phyloP scores from a whole-genome alignment of 2,329 filamentous ascomycete genomes.

The Magnaporthales sp. region DNA sequence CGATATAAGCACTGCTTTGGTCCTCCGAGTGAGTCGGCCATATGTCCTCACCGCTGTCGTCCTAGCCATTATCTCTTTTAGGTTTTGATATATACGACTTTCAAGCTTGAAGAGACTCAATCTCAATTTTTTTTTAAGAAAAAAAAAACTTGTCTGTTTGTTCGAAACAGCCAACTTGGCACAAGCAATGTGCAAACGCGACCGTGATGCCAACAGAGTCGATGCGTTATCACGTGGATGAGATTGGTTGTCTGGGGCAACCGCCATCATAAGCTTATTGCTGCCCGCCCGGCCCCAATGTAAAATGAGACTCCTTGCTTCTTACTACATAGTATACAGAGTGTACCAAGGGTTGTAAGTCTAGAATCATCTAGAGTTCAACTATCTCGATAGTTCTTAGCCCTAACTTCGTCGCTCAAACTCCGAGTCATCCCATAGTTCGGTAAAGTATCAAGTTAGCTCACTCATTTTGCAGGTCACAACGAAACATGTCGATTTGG shows the following conservation, averaged over 20 bases:
- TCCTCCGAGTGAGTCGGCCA: not conserved
- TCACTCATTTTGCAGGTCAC: not conserved
- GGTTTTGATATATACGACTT: not conserved
- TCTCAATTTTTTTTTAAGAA: not conserved
- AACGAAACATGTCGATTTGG: not conserved
- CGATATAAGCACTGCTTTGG: slow-evolving; percentile 1
- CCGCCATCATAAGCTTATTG: not conserved
- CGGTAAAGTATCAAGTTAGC: too few relatives aligned
- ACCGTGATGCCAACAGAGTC: not conserved
- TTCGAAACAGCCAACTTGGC: not conserved
- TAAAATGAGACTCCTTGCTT: not conserved
- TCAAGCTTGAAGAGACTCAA: not conserved
- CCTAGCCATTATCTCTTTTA: slow-evolving; percentile 7
- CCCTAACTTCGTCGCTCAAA: too few relatives aligned
- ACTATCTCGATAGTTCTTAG: too few relatives aligned
- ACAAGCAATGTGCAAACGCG: not conserved
- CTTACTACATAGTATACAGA: not conserved
- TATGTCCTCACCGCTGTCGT: slow-evolving; percentile 10
- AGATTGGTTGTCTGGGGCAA: not conserved
- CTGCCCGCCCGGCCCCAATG: not conserved
- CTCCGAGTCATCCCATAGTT: too few relatives aligned
- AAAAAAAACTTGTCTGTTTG: not conserved
- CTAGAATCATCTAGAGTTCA: too few relatives aligned
- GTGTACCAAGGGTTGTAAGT: too few relatives aligned
- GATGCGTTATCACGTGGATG: not conserved